Evolutionary conservation across 345 rosid genomes (phyloP), one percentile per base, ranked within the genome.

Genomic region (Passiflora organensis): DNA sequence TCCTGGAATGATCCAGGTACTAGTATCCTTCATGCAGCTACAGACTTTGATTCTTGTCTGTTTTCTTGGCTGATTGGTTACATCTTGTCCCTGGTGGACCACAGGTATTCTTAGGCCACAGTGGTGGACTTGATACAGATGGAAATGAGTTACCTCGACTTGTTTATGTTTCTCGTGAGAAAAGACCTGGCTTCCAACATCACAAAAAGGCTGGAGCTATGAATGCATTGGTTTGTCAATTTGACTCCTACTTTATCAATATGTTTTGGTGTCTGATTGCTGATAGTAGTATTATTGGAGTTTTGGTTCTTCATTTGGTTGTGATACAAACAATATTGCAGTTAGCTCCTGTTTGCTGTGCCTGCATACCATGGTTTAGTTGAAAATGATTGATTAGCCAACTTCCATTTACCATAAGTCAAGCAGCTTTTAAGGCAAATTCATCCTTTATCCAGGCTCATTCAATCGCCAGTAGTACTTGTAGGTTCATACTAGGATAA

Each of bases 171-270:
- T 93, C 99, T 75, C 99, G 99, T 80, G 99, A 93, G 79, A 94
- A 94, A 76, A 84, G 99, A 52, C 99, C 99, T 71, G 99, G 99
- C 62, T 94, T 94, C 71, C 99, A 94, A 59, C 99, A 94, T 55
- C 99, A 94, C 85, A 89, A 94, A 78, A 94, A 94, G 69, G 99
- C 99, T 14, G 99, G 99, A 69, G 99, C 99, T 38, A 94, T 94
- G 99, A 94, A 94, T 78, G 96, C 99, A 39, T 73, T 94, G 97
- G 98, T 91, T 70, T 50, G 96, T 75, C 54, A 22, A 22, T 22
- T n/a, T 49, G 11, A 25, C 37, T 55, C 25, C 38, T 55, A 54
- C 19, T 2, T 6, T 47, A 2, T 19, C 5, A 6, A 13, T n/a
- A n/a, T n/a, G n/a, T 34, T 48, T 25, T 24, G 15, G 20, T 17